Evolutionary conservation across 768 basidiomycete species (phyloP), one percentile per base, ranked within the genome.

Genomic region (Podaxis sp.): DNA sequence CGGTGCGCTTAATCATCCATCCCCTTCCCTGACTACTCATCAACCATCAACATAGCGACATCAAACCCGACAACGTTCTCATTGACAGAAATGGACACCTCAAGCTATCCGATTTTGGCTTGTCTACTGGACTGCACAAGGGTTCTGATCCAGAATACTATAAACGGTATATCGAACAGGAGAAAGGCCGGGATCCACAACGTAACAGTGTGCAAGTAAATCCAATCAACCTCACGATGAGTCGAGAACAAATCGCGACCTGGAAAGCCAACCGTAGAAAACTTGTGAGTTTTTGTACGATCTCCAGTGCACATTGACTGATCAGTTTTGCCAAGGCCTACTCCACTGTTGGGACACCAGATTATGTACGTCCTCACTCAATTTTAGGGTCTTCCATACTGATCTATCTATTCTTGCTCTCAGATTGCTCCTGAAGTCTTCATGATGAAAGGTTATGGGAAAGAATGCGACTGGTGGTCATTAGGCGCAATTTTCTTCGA

Each of bases 401-500:
- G 38, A 11, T 36, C 56, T 2, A 33, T 54, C 46, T 47, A 50
- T 17, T 55, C 66, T 58, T 84, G 87, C 77, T 47, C 65, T 55
- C 85, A 96, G 84, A 98, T 98, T 69, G 95, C 96, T 0, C 96
- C 96, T 2, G 96, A 98, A 70, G 96, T 98, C 68, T 98, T 99
- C 82, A 77, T 94, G 73, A 90, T 96, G 79, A 91, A 96, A 71
- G 96, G 96, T 4, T 99, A 99, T 69, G 94, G 95, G 52, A 96
- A 96, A 75, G 96, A 98, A 76, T 98, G 96, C 72, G 96, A 99
- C 76, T 99, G 96, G 96, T 99, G 96, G 96, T 98, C 96, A 40
- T 78, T 99, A 59, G 96, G 96, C 12, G 96, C 96, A 4, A 98
- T 99, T 74, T 97, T 96, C 88, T 99, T 96, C 72, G 96, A 99